phyloP scores from a whole-genome alignment of 1,139 yeast species.

The Lodderomyces margitis region DNA sequence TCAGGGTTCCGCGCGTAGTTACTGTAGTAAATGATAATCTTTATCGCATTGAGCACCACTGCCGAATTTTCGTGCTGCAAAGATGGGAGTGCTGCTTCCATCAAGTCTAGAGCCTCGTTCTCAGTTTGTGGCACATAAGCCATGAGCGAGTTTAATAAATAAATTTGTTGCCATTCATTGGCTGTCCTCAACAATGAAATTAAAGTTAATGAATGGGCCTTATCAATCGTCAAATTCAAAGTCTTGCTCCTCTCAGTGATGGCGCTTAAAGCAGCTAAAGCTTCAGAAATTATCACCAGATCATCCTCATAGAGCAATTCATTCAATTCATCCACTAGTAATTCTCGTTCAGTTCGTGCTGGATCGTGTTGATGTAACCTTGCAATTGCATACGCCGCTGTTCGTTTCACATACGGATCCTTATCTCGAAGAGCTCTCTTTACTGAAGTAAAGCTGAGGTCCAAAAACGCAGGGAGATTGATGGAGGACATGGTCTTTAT shows the following conservation, averaged over 20 bases:
- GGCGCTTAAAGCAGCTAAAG: constrained; percentile 65
- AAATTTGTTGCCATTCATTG: constrained; percentile 81
- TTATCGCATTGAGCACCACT: constrained; percentile 75
- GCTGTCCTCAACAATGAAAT: constrained; percentile 50
- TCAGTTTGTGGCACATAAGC: constrained; percentile 69
- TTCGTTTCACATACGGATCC: constrained; percentile 62
- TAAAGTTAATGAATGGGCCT: constrained; percentile 53
- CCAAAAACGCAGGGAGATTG: constrained; percentile 51
- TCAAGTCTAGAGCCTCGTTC: constrained; percentile 62
- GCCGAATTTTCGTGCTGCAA: constrained; percentile 81
- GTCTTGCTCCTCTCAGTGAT: constrained; percentile 58
- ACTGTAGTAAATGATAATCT: constrained; percentile 66
- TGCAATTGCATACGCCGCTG: constrained; percentile 71
- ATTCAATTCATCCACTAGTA: constrained; percentile 56
- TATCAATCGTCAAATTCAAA: constrained; percentile 55
- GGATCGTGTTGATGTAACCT: constrained; percentile 62
- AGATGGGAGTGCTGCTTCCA: constrained; percentile 70
- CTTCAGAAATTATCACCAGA: constrained; percentile 67
- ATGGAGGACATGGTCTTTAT: constrained; percentile 64
- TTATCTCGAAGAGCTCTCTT: constrained; percentile 44
- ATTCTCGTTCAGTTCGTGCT: constrained; percentile 41
- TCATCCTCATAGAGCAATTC: constrained; percentile 56
- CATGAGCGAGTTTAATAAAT: constrained; percentile 67
- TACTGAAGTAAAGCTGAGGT: constrained; percentile 25
- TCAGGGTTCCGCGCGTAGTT: constrained; percentile 59